Percentiles rank a stretch among this genome's conserved stretches.
phyloP scores from a whole-genome alignment of 352 stramenopile species.

The Phytophthora macrochlamydospora region DNA sequence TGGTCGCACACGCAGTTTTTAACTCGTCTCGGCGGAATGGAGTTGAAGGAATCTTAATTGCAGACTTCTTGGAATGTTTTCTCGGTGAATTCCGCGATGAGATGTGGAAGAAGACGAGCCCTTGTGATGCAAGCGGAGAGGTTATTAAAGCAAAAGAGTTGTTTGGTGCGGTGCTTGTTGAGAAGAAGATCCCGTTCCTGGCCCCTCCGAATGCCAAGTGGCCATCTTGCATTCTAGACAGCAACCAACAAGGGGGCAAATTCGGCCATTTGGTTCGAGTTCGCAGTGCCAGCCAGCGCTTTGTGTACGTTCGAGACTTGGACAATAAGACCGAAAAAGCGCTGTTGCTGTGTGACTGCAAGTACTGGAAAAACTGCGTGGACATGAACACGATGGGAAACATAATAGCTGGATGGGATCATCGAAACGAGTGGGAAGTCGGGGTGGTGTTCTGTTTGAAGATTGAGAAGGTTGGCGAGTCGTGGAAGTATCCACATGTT shows the following conservation, averaged over 20 bases:
- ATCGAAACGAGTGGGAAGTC: slow-evolving; percentile 5
- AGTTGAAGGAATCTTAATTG: slow-evolving; percentile 16
- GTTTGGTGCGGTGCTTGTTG: slow-evolving; percentile 1
- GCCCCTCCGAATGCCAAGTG: slow-evolving; percentile 19
- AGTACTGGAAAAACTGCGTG: slow-evolving; percentile 7
- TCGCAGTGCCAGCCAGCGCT: not conserved
- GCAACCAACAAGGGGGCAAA: slow-evolving; percentile 3
- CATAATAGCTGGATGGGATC: not conserved
- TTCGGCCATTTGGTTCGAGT: slow-evolving; percentile 16
- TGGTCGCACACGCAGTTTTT: slow-evolving; percentile 32
- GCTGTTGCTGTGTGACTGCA: slow-evolving; percentile 20
- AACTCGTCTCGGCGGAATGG: slow-evolving; percentile 28
- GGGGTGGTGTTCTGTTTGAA: slow-evolving; percentile 7
- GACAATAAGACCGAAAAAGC: not conserved
- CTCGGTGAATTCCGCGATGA: slow-evolving; percentile 7
- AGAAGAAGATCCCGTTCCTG: slow-evolving; percentile 10
- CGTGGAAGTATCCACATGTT: not conserved
- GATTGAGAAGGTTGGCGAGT: not conserved
- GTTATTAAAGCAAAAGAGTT: slow-evolving; percentile 1
- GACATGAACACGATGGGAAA: not conserved
- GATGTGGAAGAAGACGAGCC: not conserved
- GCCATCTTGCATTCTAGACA: slow-evolving; percentile 10
- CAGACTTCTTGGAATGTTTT: not conserved
- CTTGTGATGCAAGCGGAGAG: not conserved
- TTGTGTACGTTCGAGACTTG: slow-evolving; percentile 3